Evolutionary conservation across 2,329 filamentous ascomycete genomes (phyloP).

Genomic region (Paraphaeosphaeria minitans): DNA sequence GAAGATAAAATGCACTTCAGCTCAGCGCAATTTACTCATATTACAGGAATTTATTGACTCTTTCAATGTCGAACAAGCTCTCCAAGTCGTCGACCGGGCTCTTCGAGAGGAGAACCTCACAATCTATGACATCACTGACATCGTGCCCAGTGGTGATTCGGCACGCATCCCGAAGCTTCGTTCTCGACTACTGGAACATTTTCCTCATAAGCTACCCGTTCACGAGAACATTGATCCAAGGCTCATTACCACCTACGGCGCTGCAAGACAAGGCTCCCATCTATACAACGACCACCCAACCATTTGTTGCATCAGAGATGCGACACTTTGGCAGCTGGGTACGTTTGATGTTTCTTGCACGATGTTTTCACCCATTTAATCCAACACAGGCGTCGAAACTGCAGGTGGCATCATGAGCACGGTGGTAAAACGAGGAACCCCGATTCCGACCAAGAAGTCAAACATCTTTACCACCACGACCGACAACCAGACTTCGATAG

Average conservation of each 20-base stretch:
- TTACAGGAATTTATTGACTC: background rate
- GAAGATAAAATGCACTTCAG: background rate
- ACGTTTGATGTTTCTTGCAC: background rate
- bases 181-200: conserved; percentile 92
- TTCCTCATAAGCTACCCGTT: conserved; percentile 92
- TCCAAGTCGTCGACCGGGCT: conserved; percentile 53
- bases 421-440: conserved; percentile 91
- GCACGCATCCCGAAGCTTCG: conserved; percentile 99
- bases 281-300: background rate
- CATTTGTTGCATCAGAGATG: background rate
- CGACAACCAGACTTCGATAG: conserved; percentile 93
- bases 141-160: conserved; percentile 96
- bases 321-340: background rate
- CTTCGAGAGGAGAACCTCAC: conserved; percentile 97
- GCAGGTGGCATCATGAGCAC: conserved; percentile 98
- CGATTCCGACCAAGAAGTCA: conserved; percentile 93
- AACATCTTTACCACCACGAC: conserved; percentile 98
- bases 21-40: background rate
- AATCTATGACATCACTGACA: conserved; percentile 94
- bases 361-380: background rate
- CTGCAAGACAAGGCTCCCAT: conserved; percentile 95
- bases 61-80: background rate
- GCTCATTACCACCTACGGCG: conserved; percentile 97
- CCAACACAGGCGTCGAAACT: conserved; percentile 67
- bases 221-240: conserved; percentile 94